Evolutionary conservation across 306 rosid genomes (phyloP).

Genomic region (Cicer yamashitae): DNA sequence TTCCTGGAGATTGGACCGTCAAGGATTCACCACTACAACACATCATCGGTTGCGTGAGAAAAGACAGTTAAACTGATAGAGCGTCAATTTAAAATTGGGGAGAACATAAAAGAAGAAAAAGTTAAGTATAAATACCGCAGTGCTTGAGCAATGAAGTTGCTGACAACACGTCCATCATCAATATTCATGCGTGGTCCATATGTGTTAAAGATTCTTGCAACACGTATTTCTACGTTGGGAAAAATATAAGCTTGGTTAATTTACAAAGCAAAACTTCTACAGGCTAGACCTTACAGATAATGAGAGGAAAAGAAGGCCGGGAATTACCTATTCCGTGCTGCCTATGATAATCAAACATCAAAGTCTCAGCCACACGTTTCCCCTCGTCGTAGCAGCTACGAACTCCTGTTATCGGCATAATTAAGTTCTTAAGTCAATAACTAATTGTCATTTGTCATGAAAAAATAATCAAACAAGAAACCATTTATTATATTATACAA

Average conservation of each 20-base stretch:
- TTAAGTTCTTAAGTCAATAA: conserved; percentile 25
- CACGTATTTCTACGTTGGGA: conserved; percentile 69
- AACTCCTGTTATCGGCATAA: conserved; percentile 64
- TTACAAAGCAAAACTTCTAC: conserved; percentile 1
- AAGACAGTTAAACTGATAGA: conserved; percentile 5
- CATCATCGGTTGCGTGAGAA: conserved; percentile 35
- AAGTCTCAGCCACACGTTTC: conserved; percentile 96
- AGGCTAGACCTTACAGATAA: conserved; percentile 32
- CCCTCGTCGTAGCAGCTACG: conserved; percentile 99
- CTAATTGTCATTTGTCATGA: conserved; percentile 10
- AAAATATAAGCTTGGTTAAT: conserved; percentile 20
- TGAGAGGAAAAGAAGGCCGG: conserved; percentile 26
- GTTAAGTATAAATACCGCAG: conserved; percentile 65
- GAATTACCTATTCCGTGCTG: conserved; percentile 87
- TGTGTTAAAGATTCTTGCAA: conserved; percentile 96
- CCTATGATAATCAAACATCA: conserved; percentile 98
- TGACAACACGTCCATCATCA: conserved; percentile 97
- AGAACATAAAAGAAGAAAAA: neutral
- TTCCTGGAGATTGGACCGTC: conserved; percentile 85
- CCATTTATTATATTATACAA: conserved; percentile 6
- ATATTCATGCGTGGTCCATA: conserved; percentile 99
- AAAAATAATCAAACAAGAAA: conserved; percentile 24
- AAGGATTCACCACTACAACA: conserved; percentile 70
- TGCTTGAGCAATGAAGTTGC: conserved; percentile 98
- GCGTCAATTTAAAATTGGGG: conserved; percentile 3